Conservation (phyloP, 495 filamentous ascomycete genomes). For the Podospora tetraspora region DNA sequence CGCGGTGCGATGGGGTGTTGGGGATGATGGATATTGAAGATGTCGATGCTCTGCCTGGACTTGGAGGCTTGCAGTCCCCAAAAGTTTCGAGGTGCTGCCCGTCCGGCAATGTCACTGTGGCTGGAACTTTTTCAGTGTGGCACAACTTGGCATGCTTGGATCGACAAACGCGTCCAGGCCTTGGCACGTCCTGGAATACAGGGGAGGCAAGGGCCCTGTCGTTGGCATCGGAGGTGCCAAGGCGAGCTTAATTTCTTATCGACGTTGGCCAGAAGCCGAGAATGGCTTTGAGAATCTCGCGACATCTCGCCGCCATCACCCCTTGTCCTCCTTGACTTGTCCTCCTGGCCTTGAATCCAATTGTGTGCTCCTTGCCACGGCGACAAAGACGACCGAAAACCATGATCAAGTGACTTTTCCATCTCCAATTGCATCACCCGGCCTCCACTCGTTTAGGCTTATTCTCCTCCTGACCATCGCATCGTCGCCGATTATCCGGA, state of each 20-base stretch:
- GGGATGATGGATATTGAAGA: background rate
- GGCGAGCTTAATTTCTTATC: slow-evolving; percentile 17
- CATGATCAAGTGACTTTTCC: slow-evolving; percentile 11
- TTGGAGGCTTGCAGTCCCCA: background rate
- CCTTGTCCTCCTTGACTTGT: background rate
- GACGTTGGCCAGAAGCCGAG: background rate
- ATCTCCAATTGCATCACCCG: background rate
- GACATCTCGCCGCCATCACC: background rate
- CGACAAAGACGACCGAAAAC: background rate
- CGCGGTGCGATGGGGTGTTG: background rate
- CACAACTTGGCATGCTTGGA: background rate
- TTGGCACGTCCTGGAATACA: background rate
- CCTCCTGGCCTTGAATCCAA: background rate
- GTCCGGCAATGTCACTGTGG: background rate
- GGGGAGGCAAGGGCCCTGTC: background rate
- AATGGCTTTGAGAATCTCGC: background rate
- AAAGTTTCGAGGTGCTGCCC: background rate
- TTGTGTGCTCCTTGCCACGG: background rate
- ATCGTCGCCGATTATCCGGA: slow-evolving; percentile 1
- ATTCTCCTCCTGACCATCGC: background rate
- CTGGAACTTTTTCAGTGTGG: background rate
- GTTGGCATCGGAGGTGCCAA: slow-evolving; percentile 7
- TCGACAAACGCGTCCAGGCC: background rate
- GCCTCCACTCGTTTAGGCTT: slow-evolving; percentile 7
- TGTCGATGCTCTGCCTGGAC: background rate